A percentile compares a stretch with the other conserved stretches of the same genome.
Evolutionary conservation across 768 basidiomycete genomes (phyloP).

Genomic region (Tulasnella sp.): DNA sequence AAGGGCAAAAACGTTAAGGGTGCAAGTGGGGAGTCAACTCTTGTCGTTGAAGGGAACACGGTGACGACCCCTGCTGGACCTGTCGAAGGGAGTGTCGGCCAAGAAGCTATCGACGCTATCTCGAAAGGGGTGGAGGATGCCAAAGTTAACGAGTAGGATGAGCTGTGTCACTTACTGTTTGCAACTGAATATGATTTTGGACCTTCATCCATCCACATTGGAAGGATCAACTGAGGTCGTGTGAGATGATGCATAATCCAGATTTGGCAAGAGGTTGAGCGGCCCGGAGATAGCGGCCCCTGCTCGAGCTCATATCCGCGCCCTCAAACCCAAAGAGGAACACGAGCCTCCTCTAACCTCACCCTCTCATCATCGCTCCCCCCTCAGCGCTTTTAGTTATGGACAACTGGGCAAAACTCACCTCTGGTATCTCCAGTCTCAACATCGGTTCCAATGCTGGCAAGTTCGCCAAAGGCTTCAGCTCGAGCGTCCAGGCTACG

Average conservation of each 20-base stretch:
- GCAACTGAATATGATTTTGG: not conserved
- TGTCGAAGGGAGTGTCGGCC: not conserved
- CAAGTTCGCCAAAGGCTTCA: slow-evolving; percentile 75
- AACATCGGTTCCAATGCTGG: slow-evolving; percentile 72
- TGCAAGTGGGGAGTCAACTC: slow-evolving; percentile 30
- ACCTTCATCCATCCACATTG: not conserved
- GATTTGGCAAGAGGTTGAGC: not conserved
- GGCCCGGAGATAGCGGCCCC: not conserved
- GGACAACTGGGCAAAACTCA: slow-evolving; percentile 64
- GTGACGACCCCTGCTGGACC: slow-evolving; percentile 8
- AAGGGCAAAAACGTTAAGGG: slow-evolving; percentile 58
- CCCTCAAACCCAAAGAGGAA: not conserved
- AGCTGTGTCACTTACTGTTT: not conserved
- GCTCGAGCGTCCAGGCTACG: slow-evolving; percentile 78
- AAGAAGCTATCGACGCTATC: slow-evolving; percentile 11
- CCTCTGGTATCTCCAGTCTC: slow-evolving; percentile 50
- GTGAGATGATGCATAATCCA: not conserved
- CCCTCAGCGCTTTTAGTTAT: slow-evolving; percentile 28
- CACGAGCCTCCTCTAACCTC: not conserved
- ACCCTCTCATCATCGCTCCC: not conserved
- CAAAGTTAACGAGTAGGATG: not conserved
- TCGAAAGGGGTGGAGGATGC: not conserved
- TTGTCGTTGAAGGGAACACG: slow-evolving; percentile 20
- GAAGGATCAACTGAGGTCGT: not conserved
- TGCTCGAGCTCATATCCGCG: not conserved